phyloP scores from a whole-genome alignment of 805 yeast genomes.

The Ogataea naganishii region DNA sequence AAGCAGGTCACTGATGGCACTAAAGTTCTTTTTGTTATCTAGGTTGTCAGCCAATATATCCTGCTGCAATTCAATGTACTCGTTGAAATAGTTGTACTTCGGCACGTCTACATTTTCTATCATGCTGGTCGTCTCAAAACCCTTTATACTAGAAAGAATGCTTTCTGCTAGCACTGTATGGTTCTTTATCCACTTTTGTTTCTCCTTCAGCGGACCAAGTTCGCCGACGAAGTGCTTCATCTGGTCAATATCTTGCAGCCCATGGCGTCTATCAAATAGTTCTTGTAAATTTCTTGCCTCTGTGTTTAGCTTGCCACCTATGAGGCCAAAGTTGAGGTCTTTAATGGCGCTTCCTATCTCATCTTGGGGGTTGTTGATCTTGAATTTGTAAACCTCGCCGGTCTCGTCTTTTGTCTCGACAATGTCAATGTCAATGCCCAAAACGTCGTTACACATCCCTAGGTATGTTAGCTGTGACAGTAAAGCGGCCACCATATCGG shows the following conservation, averaged over 20 bases:
- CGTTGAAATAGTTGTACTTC: conserved; percentile 26
- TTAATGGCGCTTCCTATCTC: conserved; percentile 42
- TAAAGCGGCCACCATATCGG: conserved; percentile 65
- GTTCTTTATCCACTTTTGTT: conserved; percentile 59
- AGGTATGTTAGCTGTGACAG: conserved; percentile 72
- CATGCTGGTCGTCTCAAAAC: conserved; percentile 10
- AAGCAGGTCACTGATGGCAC: conserved; percentile 40
- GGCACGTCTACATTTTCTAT: conserved; percentile 13
- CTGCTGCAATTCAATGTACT: conserved; percentile 55
- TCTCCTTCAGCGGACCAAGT: conserved; percentile 54
- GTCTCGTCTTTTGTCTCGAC: conserved; percentile 9
- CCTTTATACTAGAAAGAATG: conserved; percentile 39
- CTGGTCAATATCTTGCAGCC: conserved; percentile 49
- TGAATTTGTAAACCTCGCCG: conserved; percentile 7
- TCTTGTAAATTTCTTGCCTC: conserved; percentile 65
- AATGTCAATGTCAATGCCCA: conserved; percentile 38
- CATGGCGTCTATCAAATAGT: conserved; percentile 54
- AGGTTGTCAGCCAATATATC: conserved; percentile 51
- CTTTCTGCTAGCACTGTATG: conserved; percentile 72
- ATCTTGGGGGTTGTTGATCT: conserved; percentile 29
- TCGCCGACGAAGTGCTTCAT: conserved; percentile 67
- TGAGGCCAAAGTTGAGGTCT: conserved; percentile 66
- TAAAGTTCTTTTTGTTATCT: conserved; percentile 28
- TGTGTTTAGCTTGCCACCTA: conserved; percentile 64
- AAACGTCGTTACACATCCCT: conserved; percentile 73